These are phyloP conservation scores for Clavariopsis aquatica DNA, from an alignment of 495 filamentous ascomycete species.

Conservation along the genomic window DNA sequence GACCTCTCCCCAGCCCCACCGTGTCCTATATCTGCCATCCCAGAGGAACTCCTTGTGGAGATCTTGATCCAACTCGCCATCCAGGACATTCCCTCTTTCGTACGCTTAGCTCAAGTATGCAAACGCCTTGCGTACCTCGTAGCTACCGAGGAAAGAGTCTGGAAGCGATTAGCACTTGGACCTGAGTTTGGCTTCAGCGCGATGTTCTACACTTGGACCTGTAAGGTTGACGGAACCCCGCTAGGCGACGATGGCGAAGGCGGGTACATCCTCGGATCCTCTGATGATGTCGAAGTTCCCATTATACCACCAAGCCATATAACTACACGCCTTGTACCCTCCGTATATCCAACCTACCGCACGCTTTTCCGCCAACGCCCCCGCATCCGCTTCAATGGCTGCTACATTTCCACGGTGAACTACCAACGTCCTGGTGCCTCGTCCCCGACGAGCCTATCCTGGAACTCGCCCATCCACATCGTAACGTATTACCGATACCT, in stretches of 20 bases:
- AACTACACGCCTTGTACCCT: constrained; percentile 47
- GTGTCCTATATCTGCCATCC: constrained; percentile 75
- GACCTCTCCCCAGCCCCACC: constrained; percentile 69
- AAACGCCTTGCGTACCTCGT: constrained; percentile 85
- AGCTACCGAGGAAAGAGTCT: constrained; percentile 81
- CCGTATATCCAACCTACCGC: constrained; percentile 52
- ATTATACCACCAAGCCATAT: constrained; percentile 5
- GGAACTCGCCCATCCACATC: constrained; percentile 87
- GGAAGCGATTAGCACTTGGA: constrained; percentile 74
- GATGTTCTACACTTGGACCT: constrained; percentile 81
- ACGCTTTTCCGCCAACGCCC: constrained; percentile 78
- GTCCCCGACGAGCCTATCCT: constrained; percentile 57
- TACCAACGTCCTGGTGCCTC: constrained; percentile 81
- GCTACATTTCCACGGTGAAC: constrained; percentile 95
- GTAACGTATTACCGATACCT: constrained; percentile 98
- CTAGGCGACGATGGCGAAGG: constrained; percentile 36
- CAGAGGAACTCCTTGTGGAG: constrained; percentile 78
- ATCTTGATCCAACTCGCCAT: constrained; percentile 71
- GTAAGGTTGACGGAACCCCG: constrained; percentile 51
- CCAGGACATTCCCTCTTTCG: constrained; percentile 75
- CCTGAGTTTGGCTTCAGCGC: constrained; percentile 72
- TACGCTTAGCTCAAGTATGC: constrained; percentile 79
- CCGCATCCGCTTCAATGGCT: constrained; percentile 87
- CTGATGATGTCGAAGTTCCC: background rate
- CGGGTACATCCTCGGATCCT: constrained; percentile 18